Evolutionary conservation across 2,329 filamentous ascomycete genomes (phyloP), one percentile per base, ranked within the genome.

Genomic region (Pseudonectria foliicola): DNA sequence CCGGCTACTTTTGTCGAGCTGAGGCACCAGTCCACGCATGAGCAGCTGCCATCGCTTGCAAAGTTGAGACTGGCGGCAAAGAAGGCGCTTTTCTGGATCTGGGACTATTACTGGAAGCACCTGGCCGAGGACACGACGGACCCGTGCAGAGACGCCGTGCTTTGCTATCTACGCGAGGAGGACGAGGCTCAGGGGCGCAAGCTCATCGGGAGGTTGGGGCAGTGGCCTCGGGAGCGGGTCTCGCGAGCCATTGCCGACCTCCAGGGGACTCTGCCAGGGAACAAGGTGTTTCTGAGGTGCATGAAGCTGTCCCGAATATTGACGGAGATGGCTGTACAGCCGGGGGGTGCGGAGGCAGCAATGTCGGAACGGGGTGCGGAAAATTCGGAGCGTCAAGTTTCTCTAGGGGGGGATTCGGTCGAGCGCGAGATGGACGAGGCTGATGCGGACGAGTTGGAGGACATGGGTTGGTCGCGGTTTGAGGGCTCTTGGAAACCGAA

Each of bases 21-120:
- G 39, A 77, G 89, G 29, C 89, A 95, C 58, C 85, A 93, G 62
- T 85, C 85, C 28, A 93, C 88, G 27, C 89, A 96, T 58, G 85
- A 93, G 59, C 84, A 88, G 55, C 66, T 95, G 37, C 89, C 89
- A 0, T 80, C 81, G 2, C 66, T 95, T 34, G 70, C 75, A 10
- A 79, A 86, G 43, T 66, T 95, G 42, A 75, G 86, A 34, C 71
- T 71, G 25, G 83, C 83, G 2, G 77, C 82, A 2, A 64, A 70
- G 43, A 77, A 82, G 49, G 85, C 83, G 1, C 67, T 95, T 42
- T 67, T 70, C 29, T 95, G 89, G 89, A 79, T 95, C 33, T 95
- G 86, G 85, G 72, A 80, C 34, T 85, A 85, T 58, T 95, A 94
- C 65, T 96, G 89, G 89, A 63, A 60, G 50, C 63, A 71, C 28